phyloP scores from a whole-genome alignment of 225 moss, liverwort and hornwort genomes.

The Physcomitrium patens region DNA sequence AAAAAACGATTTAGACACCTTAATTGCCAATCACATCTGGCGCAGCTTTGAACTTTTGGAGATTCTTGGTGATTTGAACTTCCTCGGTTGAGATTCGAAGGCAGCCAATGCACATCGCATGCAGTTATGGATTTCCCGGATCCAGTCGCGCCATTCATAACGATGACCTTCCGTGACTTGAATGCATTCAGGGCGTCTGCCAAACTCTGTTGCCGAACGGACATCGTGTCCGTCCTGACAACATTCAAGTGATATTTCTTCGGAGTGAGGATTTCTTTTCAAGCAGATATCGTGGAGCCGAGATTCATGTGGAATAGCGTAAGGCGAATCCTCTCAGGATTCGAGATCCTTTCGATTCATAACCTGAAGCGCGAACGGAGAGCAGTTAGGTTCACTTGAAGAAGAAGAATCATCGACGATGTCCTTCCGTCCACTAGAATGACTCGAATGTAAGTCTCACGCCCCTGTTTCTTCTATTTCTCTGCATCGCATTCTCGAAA shows the following conservation, averaged over 20 bases:
- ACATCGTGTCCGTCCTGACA: not conserved
- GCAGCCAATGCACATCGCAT: fast-evolving
- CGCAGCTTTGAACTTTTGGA: not conserved
- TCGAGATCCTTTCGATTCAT: not conserved
- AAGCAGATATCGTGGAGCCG: not conserved
- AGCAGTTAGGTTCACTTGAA: not conserved
- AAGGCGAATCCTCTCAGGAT: not conserved
- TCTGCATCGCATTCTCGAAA: no score
- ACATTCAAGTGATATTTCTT: fast-evolving
- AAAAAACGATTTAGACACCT: not conserved
- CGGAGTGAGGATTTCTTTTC: not conserved
- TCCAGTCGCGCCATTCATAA: not conserved
- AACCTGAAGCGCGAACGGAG: not conserved
- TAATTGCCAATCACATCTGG: not conserved
- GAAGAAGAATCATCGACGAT: not conserved
- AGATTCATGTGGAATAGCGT: not conserved
- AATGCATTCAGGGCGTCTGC: not conserved
- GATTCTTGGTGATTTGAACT: not conserved
- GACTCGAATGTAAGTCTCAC: no score
- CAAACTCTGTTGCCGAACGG: fast-evolving
- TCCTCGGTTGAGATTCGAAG: not conserved
- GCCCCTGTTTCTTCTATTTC: no score
- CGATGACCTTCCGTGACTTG: not conserved
- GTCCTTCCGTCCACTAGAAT: no score
- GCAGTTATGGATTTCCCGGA: no score